phyloP scores from a whole-genome alignment of 2,329 filamentous ascomycete species.

The Sclerotinia nivalis region DNA sequence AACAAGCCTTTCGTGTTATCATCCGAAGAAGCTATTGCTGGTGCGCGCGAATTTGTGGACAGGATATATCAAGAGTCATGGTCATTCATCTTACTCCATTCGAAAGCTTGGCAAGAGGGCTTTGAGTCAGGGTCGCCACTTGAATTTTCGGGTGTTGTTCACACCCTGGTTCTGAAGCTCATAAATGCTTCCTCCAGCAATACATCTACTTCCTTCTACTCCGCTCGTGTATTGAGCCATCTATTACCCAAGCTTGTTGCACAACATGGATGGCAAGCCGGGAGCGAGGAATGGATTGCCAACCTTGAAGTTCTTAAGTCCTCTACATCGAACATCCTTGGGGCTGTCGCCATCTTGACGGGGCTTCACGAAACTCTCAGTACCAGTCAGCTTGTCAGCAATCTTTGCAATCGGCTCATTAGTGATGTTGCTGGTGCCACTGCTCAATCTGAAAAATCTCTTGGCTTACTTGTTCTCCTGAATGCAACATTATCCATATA shows the following conservation, averaged over 20 bases:
- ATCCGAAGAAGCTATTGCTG: slow-evolving; percentile 42
- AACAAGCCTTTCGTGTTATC: slow-evolving; percentile 52
- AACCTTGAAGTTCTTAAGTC: slow-evolving; percentile 51
- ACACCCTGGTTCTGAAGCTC: slow-evolving; percentile 49
- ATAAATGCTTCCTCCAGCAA: slow-evolving; percentile 47
- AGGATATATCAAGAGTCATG: slow-evolving; percentile 22
- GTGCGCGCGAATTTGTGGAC: slow-evolving; percentile 7
- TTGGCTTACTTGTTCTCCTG: slow-evolving; percentile 54
- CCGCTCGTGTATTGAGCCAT: slow-evolving; percentile 53
- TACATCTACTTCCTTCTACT: slow-evolving; percentile 52
- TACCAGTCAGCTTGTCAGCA: slow-evolving; percentile 51
- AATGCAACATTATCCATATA: slow-evolving; percentile 56
- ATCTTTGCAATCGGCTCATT: slow-evolving; percentile 59
- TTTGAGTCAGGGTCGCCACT: neutral
- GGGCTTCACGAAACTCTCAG: slow-evolving; percentile 53
- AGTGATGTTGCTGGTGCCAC: slow-evolving; percentile 59
- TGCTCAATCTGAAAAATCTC: slow-evolving; percentile 47
- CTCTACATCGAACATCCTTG: slow-evolving; percentile 49
- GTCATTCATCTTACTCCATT: slow-evolving; percentile 39
- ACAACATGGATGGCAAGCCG: slow-evolving; percentile 48
- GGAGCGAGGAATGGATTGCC: slow-evolving; percentile 51
- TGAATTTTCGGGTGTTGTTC: slow-evolving; percentile 44
- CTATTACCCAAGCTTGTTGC: slow-evolving; percentile 52
- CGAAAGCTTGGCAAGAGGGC: slow-evolving; percentile 47
- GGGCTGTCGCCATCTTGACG: slow-evolving; percentile 51